Evolutionary conservation across 1,284 basidiomycete genomes (phyloP).

Genomic region (Ustilago sp.): DNA sequence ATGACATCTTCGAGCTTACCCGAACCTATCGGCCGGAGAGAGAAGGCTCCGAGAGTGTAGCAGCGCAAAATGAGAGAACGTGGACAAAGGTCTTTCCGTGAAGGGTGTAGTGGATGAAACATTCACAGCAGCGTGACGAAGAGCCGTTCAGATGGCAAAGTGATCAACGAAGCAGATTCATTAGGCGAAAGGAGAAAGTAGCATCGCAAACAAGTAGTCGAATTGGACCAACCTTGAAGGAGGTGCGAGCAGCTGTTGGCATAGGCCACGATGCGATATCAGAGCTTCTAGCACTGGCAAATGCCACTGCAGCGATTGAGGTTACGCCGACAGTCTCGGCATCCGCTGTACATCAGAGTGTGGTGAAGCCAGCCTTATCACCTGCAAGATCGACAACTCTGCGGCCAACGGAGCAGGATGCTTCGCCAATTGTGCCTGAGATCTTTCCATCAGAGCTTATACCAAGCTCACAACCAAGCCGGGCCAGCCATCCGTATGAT

Average conservation of each 20-base stretch:
- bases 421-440: background rate
- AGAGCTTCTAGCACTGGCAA: background rate
- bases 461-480: background rate
- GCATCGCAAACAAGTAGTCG: background rate
- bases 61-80: background rate
- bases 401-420: background rate
- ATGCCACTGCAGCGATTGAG: background rate
- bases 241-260: no score
- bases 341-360: background rate
- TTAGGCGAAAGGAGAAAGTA: constrained; percentile 17
- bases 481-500: background rate
- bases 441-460: background rate
- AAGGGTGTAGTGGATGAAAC: background rate
- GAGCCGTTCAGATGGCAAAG: constrained; percentile 42
- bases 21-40: no score
- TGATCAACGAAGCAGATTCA: constrained; percentile 30
- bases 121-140: background rate
- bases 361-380: background rate
- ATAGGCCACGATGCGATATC: background rate
- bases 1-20: no score
- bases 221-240: background rate
- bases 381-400: background rate
- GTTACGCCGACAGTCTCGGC: background rate
- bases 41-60: no score
- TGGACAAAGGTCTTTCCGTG: background rate